Conservation (phyloP, 2,329 filamentous ascomycete genomes). For the Aspergillus quadricinctus region DNA sequence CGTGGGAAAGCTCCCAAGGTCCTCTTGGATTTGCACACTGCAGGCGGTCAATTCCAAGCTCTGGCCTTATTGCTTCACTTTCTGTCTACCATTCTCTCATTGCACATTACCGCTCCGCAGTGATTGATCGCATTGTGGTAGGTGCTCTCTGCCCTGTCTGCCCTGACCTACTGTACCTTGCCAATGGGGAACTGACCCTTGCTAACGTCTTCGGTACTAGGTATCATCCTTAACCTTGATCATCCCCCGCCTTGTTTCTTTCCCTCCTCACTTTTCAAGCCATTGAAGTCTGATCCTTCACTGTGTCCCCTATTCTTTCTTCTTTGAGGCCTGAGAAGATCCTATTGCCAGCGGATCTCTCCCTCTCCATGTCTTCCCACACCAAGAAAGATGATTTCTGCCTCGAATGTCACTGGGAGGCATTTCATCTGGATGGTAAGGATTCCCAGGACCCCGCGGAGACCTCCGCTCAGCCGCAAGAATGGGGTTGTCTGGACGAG, state of each 20-base stretch:
- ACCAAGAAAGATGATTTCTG: slow-evolving; percentile 32
- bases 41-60: slow-evolving; percentile 9
- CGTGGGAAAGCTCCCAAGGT: slow-evolving; percentile 17
- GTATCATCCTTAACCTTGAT: background rate
- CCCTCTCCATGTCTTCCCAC: slow-evolving; percentile 29
- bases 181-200: background rate
- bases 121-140: background rate
- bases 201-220: background rate
- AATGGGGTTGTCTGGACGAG: slow-evolving; percentile 27
- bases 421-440: slow-evolving; percentile 33
- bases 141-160: background rate
- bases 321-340: background rate
- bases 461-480: slow-evolving; percentile 15
- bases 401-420: slow-evolving; percentile 40
- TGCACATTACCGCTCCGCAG: background rate
- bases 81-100: background rate
- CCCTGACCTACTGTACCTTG: background rate
- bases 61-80: slow-evolving; percentile 14
- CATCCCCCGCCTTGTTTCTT: background rate
- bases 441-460: slow-evolving; percentile 20
- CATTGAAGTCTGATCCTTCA: background rate
- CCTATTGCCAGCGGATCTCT: background rate
- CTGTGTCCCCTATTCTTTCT: background rate
- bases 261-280: background rate
- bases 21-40: slow-evolving; percentile 11